A percentile compares a stretch with the other conserved stretches of the same genome.
These are phyloP conservation scores for Malus asiatica DNA, from an alignment of 306 rosid genomes.

Conservation along the genomic window DNA sequence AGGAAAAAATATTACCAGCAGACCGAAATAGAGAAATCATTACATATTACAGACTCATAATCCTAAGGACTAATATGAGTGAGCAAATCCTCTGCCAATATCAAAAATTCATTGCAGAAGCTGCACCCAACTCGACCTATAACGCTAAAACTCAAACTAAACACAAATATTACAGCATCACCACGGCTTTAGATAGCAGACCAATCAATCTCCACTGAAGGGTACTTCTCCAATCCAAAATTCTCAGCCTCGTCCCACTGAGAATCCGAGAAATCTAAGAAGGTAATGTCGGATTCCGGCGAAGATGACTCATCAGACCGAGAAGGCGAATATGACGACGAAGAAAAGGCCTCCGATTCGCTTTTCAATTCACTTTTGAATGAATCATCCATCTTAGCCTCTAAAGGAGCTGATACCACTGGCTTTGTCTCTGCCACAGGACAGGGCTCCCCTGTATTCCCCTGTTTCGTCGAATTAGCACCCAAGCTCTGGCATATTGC, in stretches of 20 bases:
- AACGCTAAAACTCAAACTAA: background rate
- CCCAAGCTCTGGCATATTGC: slow-evolving; percentile 64
- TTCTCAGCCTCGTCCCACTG: slow-evolving; percentile 39
- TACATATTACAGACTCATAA: background rate
- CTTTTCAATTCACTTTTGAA: background rate
- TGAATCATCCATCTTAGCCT: background rate
- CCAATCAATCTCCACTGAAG: slow-evolving; percentile 95
- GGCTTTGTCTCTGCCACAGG: slow-evolving; percentile 34
- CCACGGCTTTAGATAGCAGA: slow-evolving; percentile 37
- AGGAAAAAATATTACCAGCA: slow-evolving; percentile 51
- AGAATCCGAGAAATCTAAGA: slow-evolving; percentile 47
- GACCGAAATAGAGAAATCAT: slow-evolving; percentile 23
- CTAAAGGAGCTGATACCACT: slow-evolving; percentile 4
- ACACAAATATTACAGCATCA: background rate
- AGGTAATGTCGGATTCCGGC: slow-evolving; percentile 52
- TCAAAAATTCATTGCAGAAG: slow-evolving; percentile 69
- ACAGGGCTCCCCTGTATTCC: slow-evolving; percentile 25
- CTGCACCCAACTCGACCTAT: slow-evolving; percentile 21
- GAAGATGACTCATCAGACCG: slow-evolving; percentile 46
- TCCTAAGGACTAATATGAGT: slow-evolving; percentile 5
- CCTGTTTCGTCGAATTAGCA: slow-evolving; percentile 35
- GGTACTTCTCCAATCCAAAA: slow-evolving; percentile 67
- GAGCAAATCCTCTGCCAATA: slow-evolving; percentile 54
- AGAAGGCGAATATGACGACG: slow-evolving; percentile 19
- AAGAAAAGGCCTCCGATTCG: slow-evolving; percentile 1